Conservation (phyloP, 208 protist species). For the Porcisia hertigi region DNA sequence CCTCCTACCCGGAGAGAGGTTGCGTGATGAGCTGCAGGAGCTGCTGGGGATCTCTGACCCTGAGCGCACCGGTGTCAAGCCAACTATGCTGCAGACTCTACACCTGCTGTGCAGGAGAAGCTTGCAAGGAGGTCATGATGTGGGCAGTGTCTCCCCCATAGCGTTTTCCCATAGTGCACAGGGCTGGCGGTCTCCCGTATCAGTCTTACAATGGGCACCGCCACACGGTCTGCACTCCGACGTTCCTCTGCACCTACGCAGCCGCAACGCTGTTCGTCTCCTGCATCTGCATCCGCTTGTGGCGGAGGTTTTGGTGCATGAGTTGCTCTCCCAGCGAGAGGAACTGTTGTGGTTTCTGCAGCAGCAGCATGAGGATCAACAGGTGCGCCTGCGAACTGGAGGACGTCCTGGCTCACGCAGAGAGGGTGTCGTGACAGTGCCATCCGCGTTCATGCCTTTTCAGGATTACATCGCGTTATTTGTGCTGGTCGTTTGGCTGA, state of each 20-base stretch:
- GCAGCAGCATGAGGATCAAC: constrained; percentile 15
- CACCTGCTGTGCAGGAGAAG: constrained; percentile 1
- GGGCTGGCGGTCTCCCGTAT: constrained; percentile 9
- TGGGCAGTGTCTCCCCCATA: background rate
- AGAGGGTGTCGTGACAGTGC: constrained; percentile 1
- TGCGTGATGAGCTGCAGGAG: constrained; percentile 39
- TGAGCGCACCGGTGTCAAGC: constrained; percentile 23
- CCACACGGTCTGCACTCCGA: constrained; percentile 36
- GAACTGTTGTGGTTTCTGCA: constrained; percentile 32
- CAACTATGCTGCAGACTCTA: constrained; percentile 33
- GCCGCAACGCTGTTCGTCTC: constrained; percentile 25
- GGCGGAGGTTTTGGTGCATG: constrained; percentile 65
- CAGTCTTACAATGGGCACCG: constrained; percentile 35
- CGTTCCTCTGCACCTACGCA: constrained; percentile 61
- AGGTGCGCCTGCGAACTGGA: background rate
- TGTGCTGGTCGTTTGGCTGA: constrained; percentile 56
- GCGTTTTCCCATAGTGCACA: background rate
- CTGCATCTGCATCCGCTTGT: constrained; percentile 61
- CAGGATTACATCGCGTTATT: constrained; percentile 55
- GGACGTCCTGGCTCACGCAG: background rate
- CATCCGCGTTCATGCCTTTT: constrained; percentile 24
- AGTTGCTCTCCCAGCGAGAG: constrained; percentile 58
- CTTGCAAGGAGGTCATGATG: background rate
- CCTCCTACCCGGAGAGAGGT: constrained; percentile 15
- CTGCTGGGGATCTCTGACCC: constrained; percentile 38